Evolutionary conservation across 495 filamentous ascomycete species (phyloP), one percentile per base, ranked within the genome.

Genomic region (Evernia prunastri): DNA sequence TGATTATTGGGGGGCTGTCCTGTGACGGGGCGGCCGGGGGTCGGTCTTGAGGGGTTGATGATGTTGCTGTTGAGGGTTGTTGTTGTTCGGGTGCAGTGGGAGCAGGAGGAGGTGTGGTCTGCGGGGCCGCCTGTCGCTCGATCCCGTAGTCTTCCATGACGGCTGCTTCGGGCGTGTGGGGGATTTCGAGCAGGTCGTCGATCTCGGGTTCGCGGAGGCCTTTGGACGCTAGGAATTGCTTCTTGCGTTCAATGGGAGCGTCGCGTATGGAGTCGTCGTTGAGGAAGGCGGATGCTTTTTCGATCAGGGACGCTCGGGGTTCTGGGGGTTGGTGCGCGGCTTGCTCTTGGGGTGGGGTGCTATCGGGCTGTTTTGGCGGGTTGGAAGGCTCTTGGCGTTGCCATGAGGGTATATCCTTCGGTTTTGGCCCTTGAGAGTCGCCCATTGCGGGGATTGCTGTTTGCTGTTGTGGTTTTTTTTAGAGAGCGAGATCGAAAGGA

Each of bases 1-100:
- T 98, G 70, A 97, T 88, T 68, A 98, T 92, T n/a, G 93, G 95
- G 29, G 91, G 83, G 27, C 85, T 77, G 65, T 88, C 83, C 70
- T 73, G 53, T 51, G 73, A 35, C 66, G 74, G 68, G 57, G 76
- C 68, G 25, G 68, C 31, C 20, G 64, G 27, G 27, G 61, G 10
- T 27, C 20, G 13, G 70, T 25, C 66, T 56, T 5, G 64, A 36
- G 56, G 53, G n/a, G 20, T 25, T 35, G 56, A 17, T 25, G 65
- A 42, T 56, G 62, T 42, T 25, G 65, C 36, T 56, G 62, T 42
- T 53, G 65, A 49, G 58, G 66, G 64, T 47, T 56, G 51, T 59
- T 65, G 66, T 47, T 56, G 51, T 59, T 65, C 65, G 45, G 64
- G 68, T 37, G 56, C 31, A 58, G 63, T 68, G 67, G 63, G 51